Evolutionary conservation across 1,284 basidiomycete species (phyloP).

Genomic region (Crocinoboletus sp.): DNA sequence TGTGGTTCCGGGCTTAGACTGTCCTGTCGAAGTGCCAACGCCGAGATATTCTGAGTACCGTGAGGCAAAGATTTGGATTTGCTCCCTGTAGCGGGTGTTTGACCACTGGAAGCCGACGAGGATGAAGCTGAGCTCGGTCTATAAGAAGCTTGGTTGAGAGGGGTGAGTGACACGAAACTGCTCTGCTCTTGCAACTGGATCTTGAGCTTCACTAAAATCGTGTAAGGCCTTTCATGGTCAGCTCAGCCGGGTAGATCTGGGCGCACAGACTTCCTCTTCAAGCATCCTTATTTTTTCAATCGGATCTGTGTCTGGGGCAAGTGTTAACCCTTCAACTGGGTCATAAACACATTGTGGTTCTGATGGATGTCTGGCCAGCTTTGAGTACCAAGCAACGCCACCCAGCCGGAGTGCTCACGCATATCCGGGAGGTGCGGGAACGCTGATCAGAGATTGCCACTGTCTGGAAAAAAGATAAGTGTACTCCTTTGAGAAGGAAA

Average conservation of each 20-base stretch:
- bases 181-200: constrained; percentile 54
- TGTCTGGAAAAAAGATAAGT: constrained; percentile 41
- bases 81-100: constrained; percentile 7
- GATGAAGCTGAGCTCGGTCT: constrained; percentile 27
- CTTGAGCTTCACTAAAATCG: constrained; percentile 54
- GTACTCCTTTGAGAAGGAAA: constrained; percentile 1
- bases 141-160: constrained; percentile 9
- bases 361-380: constrained; percentile 56
- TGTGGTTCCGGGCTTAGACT: constrained; percentile 49
- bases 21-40: constrained; percentile 35
- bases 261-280: constrained; percentile 72
- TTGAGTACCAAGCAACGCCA: constrained; percentile 9
- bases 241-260: neutral
- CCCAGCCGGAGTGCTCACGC: constrained; percentile 45
- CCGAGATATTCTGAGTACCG: constrained; percentile 7
- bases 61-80: constrained; percentile 4
- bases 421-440: constrained; percentile 74
- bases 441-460: constrained; percentile 74
- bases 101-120: constrained; percentile 19
- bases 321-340: constrained; percentile 71
- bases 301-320: constrained; percentile 71
- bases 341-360: constrained; percentile 81
- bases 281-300: constrained; percentile 67
- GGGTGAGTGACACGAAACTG: constrained; percentile 17
- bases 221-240: constrained; percentile 13